Base-by-base conservation (phyloP, 1,284 basidiomycete genomes). In the Microbotryum violaceum region DNA sequence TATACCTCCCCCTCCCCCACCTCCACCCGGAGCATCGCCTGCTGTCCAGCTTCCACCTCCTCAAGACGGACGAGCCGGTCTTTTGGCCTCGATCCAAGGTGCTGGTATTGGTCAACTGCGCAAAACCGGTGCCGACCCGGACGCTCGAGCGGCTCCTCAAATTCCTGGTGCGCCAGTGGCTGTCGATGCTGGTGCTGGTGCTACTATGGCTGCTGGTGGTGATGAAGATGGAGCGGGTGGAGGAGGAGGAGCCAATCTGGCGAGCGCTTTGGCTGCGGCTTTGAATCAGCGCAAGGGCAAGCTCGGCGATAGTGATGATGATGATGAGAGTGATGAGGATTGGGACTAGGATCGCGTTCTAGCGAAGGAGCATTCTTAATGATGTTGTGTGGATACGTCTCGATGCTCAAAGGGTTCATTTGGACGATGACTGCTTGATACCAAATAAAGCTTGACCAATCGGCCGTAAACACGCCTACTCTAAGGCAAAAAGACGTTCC, bases 241-340 rank as follows among this genome's bases (percentile, higher is more conserved):
- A 31, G 74, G 65, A 37, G 76, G 73, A 14, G 79, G 78, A 21
- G 79, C 79, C 6, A 83, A 86, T 72, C 73, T 88, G 47, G 85
- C 86, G 0, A 80, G 81, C 50, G 84, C 84, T 42, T 75, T 88
- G 51, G 85, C 85, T 6, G 82, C 82, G 16, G 86, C 86, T 7
- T 75, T 88, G 60, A 80, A 79, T 58, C 84, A 87, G 72, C 79
- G 92, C 70, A 97, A 91, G 75, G 91, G 88, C 75, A 87, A 91
- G 72, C 80, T 97, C 74, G 91, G 89, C 6, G 90, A 91, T 68
- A 89, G 77, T 68, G 90, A 92, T 69, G 90, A 91, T 69, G 90
- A 91, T 3, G 91, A 92, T 14, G 88, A 89, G 7, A 88, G 88
- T 45, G 88, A 90, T 49, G 88, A 89, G 58, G 88, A 89, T 61